phyloP scores from a whole-genome alignment of 2,329 filamentous ascomycete species.

The Macrophomina pseudophaseolina region DNA sequence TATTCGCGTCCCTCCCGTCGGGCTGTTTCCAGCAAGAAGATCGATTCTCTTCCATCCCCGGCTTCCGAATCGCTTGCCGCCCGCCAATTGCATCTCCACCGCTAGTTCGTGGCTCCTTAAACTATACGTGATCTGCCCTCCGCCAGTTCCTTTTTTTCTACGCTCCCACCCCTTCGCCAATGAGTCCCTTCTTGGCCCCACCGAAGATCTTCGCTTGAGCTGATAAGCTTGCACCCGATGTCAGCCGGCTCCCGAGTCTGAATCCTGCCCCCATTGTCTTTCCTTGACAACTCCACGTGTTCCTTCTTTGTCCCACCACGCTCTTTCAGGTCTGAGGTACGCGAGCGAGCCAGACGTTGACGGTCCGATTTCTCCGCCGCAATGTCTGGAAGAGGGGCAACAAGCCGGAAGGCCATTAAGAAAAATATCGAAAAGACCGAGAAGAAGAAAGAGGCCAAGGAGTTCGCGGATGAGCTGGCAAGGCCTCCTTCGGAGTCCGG shows the following conservation, averaged over 20 bases:
- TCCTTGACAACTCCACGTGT: not conserved
- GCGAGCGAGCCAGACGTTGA: not conserved
- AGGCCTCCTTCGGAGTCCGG: slow-evolving; percentile 21
- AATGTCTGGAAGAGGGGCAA: slow-evolving; percentile 49
- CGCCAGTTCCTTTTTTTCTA: not conserved
- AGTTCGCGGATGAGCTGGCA: slow-evolving; percentile 34
- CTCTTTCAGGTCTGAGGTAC: not conserved
- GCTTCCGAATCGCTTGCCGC: not conserved
- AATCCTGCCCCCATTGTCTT: not conserved
- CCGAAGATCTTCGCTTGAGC: not conserved
- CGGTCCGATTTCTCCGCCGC: not conserved
- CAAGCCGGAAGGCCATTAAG: slow-evolving; percentile 46
- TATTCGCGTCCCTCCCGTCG: slow-evolving; percentile 2
- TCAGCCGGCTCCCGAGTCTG: not conserved
- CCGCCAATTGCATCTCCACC: not conserved
- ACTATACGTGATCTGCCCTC: slow-evolving; percentile 9
- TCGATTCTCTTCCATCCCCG: not conserved
- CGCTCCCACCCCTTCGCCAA: not conserved
- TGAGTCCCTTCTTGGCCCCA: slow-evolving; percentile 13
- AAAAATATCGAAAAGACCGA: slow-evolving; percentile 48
- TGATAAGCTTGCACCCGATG: slow-evolving; percentile 4
- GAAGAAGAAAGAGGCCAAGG: slow-evolving; percentile 42
- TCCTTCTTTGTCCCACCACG: not conserved
- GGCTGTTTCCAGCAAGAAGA: not conserved
- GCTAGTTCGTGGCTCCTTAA: not conserved